Percentiles rank a stretch among this genome's conserved stretches.
phyloP scores from a whole-genome alignment of 2,329 filamentous ascomycete genomes.

The Corynespora cassiicola region DNA sequence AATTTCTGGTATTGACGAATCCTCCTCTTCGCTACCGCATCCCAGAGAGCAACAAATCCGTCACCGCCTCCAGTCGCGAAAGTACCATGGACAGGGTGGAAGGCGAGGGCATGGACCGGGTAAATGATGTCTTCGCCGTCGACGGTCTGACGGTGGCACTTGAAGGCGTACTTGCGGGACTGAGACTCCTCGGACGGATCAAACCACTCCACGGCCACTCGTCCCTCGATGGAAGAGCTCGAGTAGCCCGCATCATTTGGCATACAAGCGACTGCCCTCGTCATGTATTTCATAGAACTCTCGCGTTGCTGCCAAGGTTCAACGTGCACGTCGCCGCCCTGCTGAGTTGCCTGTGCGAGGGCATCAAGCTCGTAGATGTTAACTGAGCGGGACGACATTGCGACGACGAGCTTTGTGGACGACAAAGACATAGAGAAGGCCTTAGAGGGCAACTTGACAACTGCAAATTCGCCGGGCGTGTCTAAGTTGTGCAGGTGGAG shows the following conservation, averaged over 20 bases:
- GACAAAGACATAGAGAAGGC: conserved; percentile 84
- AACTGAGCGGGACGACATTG: conserved; percentile 92
- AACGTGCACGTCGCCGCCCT: conserved; percentile 53
- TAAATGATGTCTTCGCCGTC: conserved; percentile 82
- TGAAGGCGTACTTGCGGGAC: conserved; percentile 96
- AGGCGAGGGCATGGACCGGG: conserved; percentile 87
- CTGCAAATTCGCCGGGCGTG: conserved; percentile 63
- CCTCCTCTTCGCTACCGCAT: conserved; percentile 86
- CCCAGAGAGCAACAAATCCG: conserved; percentile 91
- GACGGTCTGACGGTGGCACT: conserved; percentile 85
- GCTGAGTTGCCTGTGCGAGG: conserved; percentile 55
- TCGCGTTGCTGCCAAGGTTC: conserved; percentile 93
- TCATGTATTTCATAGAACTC: conserved; percentile 95
- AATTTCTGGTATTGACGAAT: conserved; percentile 90
- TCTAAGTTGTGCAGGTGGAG: conserved; percentile 80
- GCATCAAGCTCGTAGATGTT: conserved; percentile 89
- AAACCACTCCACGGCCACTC: conserved; percentile 98
- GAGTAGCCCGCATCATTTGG: conserved; percentile 95
- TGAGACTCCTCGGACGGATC: conserved; percentile 87
- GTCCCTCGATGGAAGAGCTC: conserved; percentile 89
- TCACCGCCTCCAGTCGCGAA: conserved; percentile 92
- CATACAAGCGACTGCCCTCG: conserved; percentile 92
- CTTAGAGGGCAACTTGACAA: conserved; percentile 79
- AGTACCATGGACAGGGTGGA: conserved; percentile 81
- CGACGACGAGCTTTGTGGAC: conserved; percentile 86